These are phyloP conservation scores for Trapa bicornis DNA, from an alignment of 345 rosid genomes.

Conservation along the genomic window DNA sequence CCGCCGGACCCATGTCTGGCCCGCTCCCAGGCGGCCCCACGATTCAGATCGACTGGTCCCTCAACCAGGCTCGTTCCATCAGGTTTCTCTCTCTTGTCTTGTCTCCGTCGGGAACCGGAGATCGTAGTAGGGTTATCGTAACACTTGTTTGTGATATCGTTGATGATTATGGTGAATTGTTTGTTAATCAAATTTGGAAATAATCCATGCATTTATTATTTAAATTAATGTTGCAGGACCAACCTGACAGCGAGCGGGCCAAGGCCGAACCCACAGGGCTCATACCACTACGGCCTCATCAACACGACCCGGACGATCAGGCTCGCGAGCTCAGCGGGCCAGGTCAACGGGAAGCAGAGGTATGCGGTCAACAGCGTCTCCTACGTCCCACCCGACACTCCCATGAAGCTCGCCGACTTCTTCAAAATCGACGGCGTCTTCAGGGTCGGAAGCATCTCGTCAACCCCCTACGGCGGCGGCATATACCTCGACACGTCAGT, in stretches of 20 bases:
- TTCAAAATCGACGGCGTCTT: constrained; percentile 84
- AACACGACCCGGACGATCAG: constrained; percentile 58
- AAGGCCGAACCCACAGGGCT: constrained; percentile 97
- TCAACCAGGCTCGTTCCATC: constrained; percentile 88
- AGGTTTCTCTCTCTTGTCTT: neutral
- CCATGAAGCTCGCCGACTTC: constrained; percentile 78
- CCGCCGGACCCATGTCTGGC: constrained; percentile 65
- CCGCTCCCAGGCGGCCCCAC: constrained; percentile 91
- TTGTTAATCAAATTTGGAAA: too few species aligned
- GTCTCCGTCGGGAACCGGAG: too few species aligned
- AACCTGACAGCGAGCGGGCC: constrained; percentile 97
- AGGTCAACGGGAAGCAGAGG: constrained; percentile 73
- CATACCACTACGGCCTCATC: constrained; percentile 92
- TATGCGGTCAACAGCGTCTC: constrained; percentile 86
- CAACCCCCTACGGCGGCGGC: constrained; percentile 59
- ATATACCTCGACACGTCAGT: constrained; percentile 82
- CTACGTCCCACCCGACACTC: constrained; percentile 62
- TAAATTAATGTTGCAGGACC: constrained; percentile 32
- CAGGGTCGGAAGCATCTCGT: constrained; percentile 50
- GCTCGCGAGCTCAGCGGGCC: constrained; percentile 70
- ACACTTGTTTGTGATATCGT: too few species aligned
- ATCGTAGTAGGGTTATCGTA: too few species aligned
- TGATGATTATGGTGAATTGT: too few species aligned
- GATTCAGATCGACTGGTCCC: constrained; percentile 70
- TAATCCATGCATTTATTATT: neutral